Conservation (phyloP, 73 alveolate species). For the Paramecium biaurelia region DNA sequence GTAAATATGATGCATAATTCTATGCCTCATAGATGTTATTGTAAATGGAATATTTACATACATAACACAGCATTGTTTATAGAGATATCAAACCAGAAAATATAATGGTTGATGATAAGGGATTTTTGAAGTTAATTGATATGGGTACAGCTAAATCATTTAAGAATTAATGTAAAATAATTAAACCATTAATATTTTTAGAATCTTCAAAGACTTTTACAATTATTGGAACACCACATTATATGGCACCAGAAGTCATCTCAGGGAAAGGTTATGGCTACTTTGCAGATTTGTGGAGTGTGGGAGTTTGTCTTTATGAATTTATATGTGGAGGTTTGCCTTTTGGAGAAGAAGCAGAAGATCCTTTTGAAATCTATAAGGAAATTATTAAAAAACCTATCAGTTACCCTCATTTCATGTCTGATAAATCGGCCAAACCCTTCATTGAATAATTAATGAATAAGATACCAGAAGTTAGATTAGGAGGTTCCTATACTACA, state of each 20-base stretch:
- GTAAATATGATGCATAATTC: conserved; percentile 56
- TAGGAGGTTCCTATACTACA: conserved; percentile 61
- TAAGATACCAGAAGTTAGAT: conserved; percentile 61
- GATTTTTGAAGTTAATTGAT: conserved; percentile 54
- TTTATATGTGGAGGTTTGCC: conserved; percentile 81
- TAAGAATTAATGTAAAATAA: not conserved
- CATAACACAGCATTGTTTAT: conserved; percentile 45
- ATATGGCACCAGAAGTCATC: conserved; percentile 69
- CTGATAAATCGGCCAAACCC: conserved; percentile 57
- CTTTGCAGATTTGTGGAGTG: conserved; percentile 63
- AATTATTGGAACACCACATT: conserved; percentile 65
- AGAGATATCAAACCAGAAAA: conserved; percentile 67
- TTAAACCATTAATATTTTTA: not conserved
- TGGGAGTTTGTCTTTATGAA: conserved; percentile 52
- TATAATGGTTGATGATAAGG: conserved; percentile 64
- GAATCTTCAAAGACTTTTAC: conserved; percentile 57
- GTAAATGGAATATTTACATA: conserved; percentile 53
- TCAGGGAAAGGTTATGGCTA: conserved; percentile 66
- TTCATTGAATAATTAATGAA: conserved; percentile 56
- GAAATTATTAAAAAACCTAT: conserved; percentile 66
- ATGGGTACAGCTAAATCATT: conserved; percentile 66
- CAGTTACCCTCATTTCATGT: conserved; percentile 48
- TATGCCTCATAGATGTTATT: conserved; percentile 42
- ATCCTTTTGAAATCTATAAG: conserved; percentile 76
- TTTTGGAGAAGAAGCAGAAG: conserved; percentile 77